Conservation (phyloP, 2,329 filamentous ascomycete species). For the Zalaria obscura region DNA sequence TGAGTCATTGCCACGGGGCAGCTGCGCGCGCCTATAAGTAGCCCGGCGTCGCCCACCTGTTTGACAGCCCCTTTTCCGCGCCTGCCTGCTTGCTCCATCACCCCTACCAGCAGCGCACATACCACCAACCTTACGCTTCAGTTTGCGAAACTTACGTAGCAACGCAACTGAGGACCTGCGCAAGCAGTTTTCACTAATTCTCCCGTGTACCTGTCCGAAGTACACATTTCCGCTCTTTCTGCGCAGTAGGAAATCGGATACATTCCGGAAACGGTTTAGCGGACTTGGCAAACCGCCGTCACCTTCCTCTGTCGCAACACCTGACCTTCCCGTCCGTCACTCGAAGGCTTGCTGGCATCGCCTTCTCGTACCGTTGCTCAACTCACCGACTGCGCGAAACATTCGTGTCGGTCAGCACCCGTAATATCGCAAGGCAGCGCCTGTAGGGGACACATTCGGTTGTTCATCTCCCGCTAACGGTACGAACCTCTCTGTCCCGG, state of each 20-base stretch:
- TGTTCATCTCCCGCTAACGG: constrained; percentile 82
- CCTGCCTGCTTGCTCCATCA: constrained; percentile 2
- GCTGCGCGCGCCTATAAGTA: constrained; percentile 2
- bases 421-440: constrained; percentile 22
- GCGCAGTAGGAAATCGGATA: constrained; percentile 1
- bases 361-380: constrained; percentile 18
- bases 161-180: constrained; percentile 2
- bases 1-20: too few relatives aligned
- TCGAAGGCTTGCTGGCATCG: constrained; percentile 27
- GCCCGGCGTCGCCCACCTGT: background rate
- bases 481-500: constrained; percentile 20
- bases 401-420: constrained; percentile 9
- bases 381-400: constrained; percentile 6
- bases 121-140: constrained; percentile 2
- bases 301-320: background rate
- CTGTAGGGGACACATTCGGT: constrained; percentile 88
- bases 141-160: background rate
- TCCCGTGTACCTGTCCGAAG: constrained; percentile 1
- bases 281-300: background rate
- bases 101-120: constrained; percentile 2
- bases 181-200: constrained; percentile 4
- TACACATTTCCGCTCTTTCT: background rate
- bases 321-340: constrained; percentile 2
- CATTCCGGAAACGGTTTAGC: constrained; percentile 3
- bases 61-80: constrained; percentile 2